phyloP scores from a whole-genome alignment of 2,329 filamentous ascomycete genomes.

The Colletotrichum australisinense region DNA sequence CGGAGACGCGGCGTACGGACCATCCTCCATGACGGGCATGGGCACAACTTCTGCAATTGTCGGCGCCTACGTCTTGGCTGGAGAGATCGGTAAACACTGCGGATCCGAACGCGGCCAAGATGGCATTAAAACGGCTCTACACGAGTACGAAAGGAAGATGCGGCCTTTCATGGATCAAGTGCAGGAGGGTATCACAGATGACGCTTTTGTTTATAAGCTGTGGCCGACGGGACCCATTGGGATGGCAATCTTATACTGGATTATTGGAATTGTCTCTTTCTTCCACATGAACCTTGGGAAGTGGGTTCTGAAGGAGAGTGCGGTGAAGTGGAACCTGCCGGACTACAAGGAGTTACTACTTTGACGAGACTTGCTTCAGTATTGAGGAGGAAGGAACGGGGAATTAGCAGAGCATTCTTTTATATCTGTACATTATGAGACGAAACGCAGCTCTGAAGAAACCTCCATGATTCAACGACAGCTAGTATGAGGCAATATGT shows the following conservation, averaged over 20 bases:
- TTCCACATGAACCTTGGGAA: constrained; percentile 21
- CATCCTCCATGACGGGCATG: constrained; percentile 59
- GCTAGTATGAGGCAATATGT: not conserved
- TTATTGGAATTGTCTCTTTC: constrained; percentile 22
- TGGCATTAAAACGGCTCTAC: constrained; percentile 43
- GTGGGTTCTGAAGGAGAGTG: constrained; percentile 6
- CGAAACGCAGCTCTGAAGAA: not conserved
- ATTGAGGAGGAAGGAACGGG: not conserved
- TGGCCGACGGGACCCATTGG: constrained; percentile 22
- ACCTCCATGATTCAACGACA: not conserved
- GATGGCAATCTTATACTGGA: not conserved
- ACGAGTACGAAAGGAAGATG: constrained; percentile 55
- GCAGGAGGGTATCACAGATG: constrained; percentile 43
- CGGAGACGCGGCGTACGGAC: constrained; percentile 65
- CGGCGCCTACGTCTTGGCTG: constrained; percentile 67
- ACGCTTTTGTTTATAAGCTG: constrained; percentile 15
- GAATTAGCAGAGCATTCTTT: not conserved
- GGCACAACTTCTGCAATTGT: constrained; percentile 61
- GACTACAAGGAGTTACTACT: not conserved
- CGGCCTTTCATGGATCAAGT: constrained; percentile 56
- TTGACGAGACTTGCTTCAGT: not conserved
- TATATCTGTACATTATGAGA: not conserved
- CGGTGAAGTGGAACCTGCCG: constrained; percentile 1
- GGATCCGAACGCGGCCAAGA: constrained; percentile 36
- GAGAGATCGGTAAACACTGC: constrained; percentile 54